Percentiles rank a stretch among this genome's conserved stretches.
Conservation (phyloP, 495 filamentous ascomycete species). For the Aspergillus avenaceus region DNA sequence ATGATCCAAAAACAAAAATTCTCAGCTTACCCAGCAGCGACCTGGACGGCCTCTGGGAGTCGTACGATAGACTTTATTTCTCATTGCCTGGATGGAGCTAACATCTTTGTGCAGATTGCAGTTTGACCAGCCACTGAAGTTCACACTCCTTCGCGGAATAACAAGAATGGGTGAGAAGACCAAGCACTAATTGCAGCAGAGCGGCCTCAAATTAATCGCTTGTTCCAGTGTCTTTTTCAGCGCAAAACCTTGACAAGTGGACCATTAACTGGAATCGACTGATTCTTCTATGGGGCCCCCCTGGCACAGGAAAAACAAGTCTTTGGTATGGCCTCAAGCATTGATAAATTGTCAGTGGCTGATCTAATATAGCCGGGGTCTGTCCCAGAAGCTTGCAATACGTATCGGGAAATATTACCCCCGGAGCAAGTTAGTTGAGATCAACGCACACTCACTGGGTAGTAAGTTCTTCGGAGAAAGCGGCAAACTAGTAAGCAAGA, state of each 20-base stretch:
- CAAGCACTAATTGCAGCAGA: neutral
- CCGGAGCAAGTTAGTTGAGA: constrained; percentile 42
- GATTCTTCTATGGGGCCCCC: constrained; percentile 52
- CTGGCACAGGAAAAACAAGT: constrained; percentile 52
- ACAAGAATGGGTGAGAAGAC: constrained; percentile 38
- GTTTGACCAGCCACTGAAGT: constrained; percentile 45
- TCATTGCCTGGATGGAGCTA: neutral
- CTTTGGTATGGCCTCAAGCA: constrained; percentile 27
- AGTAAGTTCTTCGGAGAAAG: constrained; percentile 55
- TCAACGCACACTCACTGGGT: constrained; percentile 48
- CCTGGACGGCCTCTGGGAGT: constrained; percentile 49
- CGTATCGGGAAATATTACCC: constrained; percentile 42
- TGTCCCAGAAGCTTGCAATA: constrained; percentile 56
- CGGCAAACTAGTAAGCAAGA: constrained; percentile 45
- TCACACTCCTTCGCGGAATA: constrained; percentile 39
- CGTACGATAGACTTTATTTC: constrained; percentile 19
- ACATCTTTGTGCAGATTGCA: constrained; percentile 29
- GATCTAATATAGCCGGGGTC: constrained; percentile 30
- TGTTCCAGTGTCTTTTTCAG: constrained; percentile 29
- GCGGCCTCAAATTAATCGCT: neutral
- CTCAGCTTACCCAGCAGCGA: constrained; percentile 33
- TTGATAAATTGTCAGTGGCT: neutral
- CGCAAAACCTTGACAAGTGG: constrained; percentile 21
- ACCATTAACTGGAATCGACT: constrained; percentile 33
- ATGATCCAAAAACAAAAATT: constrained; percentile 21